Conservation (phyloP, 2,329 filamentous ascomycete species). For the Helminthosporium solani region DNA sequence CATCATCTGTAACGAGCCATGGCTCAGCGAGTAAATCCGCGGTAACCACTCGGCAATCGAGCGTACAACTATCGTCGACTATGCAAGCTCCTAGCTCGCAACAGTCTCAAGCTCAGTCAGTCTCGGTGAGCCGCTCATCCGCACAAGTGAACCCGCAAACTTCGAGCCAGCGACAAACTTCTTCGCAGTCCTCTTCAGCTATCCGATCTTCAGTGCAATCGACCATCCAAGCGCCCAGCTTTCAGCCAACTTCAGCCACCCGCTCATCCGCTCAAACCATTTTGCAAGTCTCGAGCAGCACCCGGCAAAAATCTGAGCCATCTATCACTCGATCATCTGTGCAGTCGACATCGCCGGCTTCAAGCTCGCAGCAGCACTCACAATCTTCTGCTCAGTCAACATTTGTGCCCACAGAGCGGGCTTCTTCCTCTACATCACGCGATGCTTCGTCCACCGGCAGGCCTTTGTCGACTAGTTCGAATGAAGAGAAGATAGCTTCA, state of each 20-base stretch:
- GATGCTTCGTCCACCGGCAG: neutral
- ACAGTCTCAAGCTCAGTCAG: neutral
- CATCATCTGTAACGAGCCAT: neutral
- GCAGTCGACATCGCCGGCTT: neutral
- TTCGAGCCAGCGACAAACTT: neutral
- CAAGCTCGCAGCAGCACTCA: neutral
- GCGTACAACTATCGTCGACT: neutral
- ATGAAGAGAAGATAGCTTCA: too few relatives aligned
- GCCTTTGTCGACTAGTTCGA: neutral
- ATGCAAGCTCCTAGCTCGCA: neutral
- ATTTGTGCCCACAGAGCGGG: neutral
- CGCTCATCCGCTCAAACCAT: neutral
- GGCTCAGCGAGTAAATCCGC: neutral
- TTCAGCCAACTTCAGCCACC: neutral
- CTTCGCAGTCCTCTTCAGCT: neutral
- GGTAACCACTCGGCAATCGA: neutral
- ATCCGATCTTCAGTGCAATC: neutral
- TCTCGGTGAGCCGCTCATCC: neutral
- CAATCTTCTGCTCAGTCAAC: neutral
- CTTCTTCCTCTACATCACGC: neutral
- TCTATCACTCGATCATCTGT: too few relatives aligned
- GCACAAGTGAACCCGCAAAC: neutral
- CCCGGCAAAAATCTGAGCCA: too few relatives aligned
- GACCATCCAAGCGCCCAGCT: neutral
- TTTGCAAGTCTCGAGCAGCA: neutral